These are phyloP conservation scores for Bryoerythrophyllum caledonicum DNA, from an alignment of 225 moss, liverwort and hornwort species.

Conservation along the genomic window DNA sequence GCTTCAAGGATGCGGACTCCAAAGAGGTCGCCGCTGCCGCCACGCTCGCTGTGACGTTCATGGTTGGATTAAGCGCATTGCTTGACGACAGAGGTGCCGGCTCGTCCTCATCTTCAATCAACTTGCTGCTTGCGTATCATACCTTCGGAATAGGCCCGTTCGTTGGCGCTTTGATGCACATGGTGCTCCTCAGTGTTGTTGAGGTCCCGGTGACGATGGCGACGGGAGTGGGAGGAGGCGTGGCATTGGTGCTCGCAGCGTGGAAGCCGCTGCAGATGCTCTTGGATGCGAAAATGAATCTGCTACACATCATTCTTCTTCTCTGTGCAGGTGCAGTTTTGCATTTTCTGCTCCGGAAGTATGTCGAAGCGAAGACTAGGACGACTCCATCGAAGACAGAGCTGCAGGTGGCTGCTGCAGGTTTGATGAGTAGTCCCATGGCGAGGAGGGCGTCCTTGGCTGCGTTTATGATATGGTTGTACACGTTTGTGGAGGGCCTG, in stretches of 20 bases:
- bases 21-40: conserved; percentile 92
- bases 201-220: conserved; percentile 59
- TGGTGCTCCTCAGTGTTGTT: conserved; percentile 47
- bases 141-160: conserved; percentile 71
- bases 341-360: conserved; percentile 50
- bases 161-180: conserved; percentile 55
- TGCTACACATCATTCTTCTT: conserved; percentile 42
- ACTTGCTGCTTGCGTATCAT: conserved; percentile 47
- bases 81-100: conserved; percentile 55
- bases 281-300: conserved; percentile 49
- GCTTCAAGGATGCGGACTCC: conserved; percentile 87
- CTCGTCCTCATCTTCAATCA: conserved; percentile 38
- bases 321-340: conserved; percentile 47
- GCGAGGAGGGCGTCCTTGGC: conserved; percentile 45
- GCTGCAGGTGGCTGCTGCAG: conserved; percentile 27
- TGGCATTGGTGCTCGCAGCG: conserved; percentile 64
- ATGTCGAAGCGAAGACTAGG: conserved; percentile 43
- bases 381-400: conserved; percentile 45
- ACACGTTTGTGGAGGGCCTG: conserved; percentile 51
- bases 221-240: conserved; percentile 81
- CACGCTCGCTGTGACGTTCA: conserved; percentile 84
- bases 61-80: conserved; percentile 91
- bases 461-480: conserved; percentile 53
- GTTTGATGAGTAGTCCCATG: conserved; percentile 40
- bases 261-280: conserved; percentile 86